Base-by-base conservation (phyloP, 345 rosid genomes). In the Syzygium aqueum region DNA sequence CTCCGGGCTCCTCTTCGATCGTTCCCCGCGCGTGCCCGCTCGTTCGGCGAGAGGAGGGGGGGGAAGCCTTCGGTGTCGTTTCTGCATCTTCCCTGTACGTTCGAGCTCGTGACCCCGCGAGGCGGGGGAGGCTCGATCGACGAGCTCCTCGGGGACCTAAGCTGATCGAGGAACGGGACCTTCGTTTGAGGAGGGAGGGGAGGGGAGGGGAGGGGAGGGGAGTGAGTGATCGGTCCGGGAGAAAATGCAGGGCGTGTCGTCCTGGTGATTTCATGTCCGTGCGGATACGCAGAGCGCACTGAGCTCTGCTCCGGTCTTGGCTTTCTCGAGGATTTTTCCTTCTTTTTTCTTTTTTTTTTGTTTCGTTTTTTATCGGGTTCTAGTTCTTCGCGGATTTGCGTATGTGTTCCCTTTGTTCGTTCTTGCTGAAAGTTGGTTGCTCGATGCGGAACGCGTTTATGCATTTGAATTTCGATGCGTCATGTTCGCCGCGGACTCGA, bases 271-370 rank as follows among this genome's bases (percentile, higher is more conserved):
- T 43, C 6, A 43, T n/a, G 61, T 56, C 61, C 25, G 0, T 23
- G 61, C 23, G 65, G 65, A 59, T 59, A 59, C 0, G 65, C 65
- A 2, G 30, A 0, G 25, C 11, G 65, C 65, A 0, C 65, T 4
- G 65, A 59, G 65, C 65, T 59, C 28, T n/a, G 28, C 46, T 43
- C 46, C 6, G 46, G 46, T 43, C 46, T 43, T 43, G 46, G 46
- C 46, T 43, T 43, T 43, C 46, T 43, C 46, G 46, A 43, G 46
- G 46, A 43, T 43, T 43, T 43, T 43, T 43, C 43, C 43, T 40
- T 5, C 3, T 40, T 40, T 37, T 43, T 40, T 40, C 6, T 40
- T 3, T 43, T 43, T 6, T 43, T 43, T 4, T 43, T 43, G 6
- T 43, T 43, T 25, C 25, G 65, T 11, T 25, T 59, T 30, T 25